Conservation (phyloP, 2,329 filamentous ascomycete genomes). For the Thelonectria olida region DNA sequence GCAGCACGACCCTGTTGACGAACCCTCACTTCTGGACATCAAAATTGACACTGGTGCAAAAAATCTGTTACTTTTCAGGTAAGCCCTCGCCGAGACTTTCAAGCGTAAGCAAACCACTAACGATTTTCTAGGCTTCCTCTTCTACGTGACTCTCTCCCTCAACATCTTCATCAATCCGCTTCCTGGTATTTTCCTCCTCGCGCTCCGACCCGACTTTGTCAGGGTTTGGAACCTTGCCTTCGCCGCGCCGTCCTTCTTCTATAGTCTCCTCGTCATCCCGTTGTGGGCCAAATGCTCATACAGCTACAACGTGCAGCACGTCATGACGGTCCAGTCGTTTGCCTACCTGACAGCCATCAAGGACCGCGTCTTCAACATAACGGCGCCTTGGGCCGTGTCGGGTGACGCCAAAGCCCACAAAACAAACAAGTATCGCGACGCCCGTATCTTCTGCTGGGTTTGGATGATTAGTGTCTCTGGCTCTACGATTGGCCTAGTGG, state of each 20-base stretch:
- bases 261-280: neutral
- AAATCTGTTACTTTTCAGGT: neutral
- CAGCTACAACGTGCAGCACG: neutral
- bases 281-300: neutral
- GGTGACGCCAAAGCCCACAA: neutral
- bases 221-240: neutral
- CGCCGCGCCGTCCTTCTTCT: neutral
- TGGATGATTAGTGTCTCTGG: neutral
- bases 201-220: neutral
- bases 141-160: neutral
- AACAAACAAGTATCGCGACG: neutral
- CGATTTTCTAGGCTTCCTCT: neutral
- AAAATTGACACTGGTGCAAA: neutral
- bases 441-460: neutral
- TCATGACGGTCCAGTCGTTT: neutral
- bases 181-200: neutral
- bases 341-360: neutral
- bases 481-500: neutral
- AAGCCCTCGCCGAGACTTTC: neutral
- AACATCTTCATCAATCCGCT: neutral
- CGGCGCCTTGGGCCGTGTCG: neutral
- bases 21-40: neutral
- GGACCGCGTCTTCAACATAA: neutral
- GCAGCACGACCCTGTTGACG: neutral
- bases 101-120: neutral